Base-by-base conservation (phyloP, 2,329 filamentous ascomycete genomes). In the Blastomyces silverae region DNA sequence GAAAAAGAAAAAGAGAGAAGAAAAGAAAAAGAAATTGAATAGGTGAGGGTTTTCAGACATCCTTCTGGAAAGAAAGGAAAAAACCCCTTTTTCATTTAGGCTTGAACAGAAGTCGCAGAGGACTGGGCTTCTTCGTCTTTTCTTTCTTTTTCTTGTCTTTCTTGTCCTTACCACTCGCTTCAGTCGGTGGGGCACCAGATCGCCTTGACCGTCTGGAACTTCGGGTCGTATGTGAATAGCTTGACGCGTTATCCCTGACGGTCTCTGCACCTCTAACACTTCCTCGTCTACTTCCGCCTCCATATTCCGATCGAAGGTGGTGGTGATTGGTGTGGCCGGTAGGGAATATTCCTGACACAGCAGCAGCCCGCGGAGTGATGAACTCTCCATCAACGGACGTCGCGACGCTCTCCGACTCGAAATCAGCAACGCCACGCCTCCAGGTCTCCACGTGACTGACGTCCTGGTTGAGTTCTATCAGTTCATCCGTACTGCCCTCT, bases 311-410 rank as follows among this genome's bases (percentile, higher is more conserved):
- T 60, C 69, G 69, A 17, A 70, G 66, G 69, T 71, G 28, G 70
- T 67, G 66, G 69, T 71, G 25, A 70, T 67, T 22, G 74, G 74
- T 11, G 70, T 77, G 28, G 71, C 74, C 28, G 77, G 68, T 53
- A 20, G 70, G 71, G 50, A 72, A 61, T 50, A 80, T 75, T 10
- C 79, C 77, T 15, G 79, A 81, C 73, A 81, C 78, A 20, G 75
- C 74, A 1, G 79, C 79, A 1, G 85, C 86, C 3, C 78, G 79
- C 0, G 84, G 85, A 2, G 85, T 88, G 72, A 88, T 83, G 73
- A 87, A 87, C 71, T 88, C 86, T 64, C 85, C 85, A 62, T 88
- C 86, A 15, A 87, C 85, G 37, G 83, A 87, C 4, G 85, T 87
- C 31, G 83, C 85, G 6, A 79, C 69, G 69, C 82, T 85, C 8